phyloP scores from a whole-genome alignment of 345 rosid species.

The Gossypium anomalum region DNA sequence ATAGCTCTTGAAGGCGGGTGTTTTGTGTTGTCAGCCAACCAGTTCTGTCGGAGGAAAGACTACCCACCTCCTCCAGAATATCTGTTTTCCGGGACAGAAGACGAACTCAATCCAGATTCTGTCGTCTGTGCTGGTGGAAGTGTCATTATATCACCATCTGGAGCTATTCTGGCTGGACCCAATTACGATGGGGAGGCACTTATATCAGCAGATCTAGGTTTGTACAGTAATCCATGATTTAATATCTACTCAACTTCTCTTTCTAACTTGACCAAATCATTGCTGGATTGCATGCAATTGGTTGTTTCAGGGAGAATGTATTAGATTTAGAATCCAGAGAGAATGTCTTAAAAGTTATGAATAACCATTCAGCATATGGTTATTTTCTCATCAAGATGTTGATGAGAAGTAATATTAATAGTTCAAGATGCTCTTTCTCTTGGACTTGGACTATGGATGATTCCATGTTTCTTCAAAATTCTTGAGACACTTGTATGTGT shows the following conservation, averaged over 20 bases:
- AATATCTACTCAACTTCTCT: not conserved
- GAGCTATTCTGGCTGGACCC: slow-evolving; percentile 83
- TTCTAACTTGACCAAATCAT: not conserved
- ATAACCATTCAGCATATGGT: too few relatives aligned
- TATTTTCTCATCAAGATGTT: not conserved
- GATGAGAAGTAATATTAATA: not conserved
- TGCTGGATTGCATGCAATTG: not conserved
- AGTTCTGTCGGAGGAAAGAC: slow-evolving; percentile 80
- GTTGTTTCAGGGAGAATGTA: too few relatives aligned
- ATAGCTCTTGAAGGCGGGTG: slow-evolving; percentile 98
- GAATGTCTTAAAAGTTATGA: too few relatives aligned
- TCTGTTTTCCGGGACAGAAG: slow-evolving; percentile 57
- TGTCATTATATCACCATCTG: slow-evolving; percentile 80
- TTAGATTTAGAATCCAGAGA: too few relatives aligned
- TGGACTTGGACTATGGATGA: slow-evolving; percentile 3
- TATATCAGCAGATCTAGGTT: slow-evolving; percentile 86
- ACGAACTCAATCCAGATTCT: slow-evolving; percentile 62
- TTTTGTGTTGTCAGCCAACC: slow-evolving; percentile 84
- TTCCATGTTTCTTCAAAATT: not conserved
- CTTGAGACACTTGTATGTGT: not conserved
- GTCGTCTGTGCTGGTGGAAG: slow-evolving; percentile 92
- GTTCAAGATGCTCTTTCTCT: not conserved
- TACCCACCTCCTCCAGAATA: slow-evolving; percentile 92
- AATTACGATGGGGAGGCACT: slow-evolving; percentile 84
- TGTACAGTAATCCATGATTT: slow-evolving; percentile 1